Evolutionary conservation across 2,329 filamentous ascomycete species (phyloP), one percentile per base, ranked within the genome.

Genomic region (Raffaelea albimanens): DNA sequence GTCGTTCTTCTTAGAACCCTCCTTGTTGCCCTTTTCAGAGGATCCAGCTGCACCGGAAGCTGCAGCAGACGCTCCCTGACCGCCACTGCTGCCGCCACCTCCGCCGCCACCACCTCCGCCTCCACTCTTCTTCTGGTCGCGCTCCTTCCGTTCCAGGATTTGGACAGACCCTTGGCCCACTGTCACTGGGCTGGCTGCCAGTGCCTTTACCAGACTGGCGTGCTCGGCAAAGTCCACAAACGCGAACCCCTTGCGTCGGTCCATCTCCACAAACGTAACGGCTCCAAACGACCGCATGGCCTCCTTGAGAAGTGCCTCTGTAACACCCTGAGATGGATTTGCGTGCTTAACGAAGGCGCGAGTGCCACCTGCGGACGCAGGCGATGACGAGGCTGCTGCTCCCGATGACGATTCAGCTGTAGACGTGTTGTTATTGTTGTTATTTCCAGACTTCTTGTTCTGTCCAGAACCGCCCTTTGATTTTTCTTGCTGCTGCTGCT

Each of bases 171-270:
- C 89, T 61, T 94, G 85, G 0, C 85, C 90, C 11, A 97, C 83
- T 19, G 83, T 70, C 25, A 96, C 76, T 0, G 87, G 87, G 59
- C 88, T 94, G 13, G 85, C 86, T 16, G 80, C 76, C 59, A 95
- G 81, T 5, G 91, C 91, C 58, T 86, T 88, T 57, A 78, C 78
- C 22, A 97, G 71, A 10, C 77, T 75, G 9, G 82, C 80, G 1
- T 83, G 75, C 20, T 88, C 82, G 10, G 78, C 76, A 67, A 96
- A 97, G 53, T 95, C 87, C 36, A 95, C 83, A 61, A 96, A 95
- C 2, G 89, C 91, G 58, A 95, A 95, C 0, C 89, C 89, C 63
- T 96, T 96, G 58, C 90, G 85, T 63, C 89, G 90, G 61, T 97
- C 91, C 46, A 97, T 91, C 57, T 96, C 91, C 18, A 95, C 87